phyloP scores from a whole-genome alignment of 768 basidiomycete genomes.

The Mrakia blollopis region DNA sequence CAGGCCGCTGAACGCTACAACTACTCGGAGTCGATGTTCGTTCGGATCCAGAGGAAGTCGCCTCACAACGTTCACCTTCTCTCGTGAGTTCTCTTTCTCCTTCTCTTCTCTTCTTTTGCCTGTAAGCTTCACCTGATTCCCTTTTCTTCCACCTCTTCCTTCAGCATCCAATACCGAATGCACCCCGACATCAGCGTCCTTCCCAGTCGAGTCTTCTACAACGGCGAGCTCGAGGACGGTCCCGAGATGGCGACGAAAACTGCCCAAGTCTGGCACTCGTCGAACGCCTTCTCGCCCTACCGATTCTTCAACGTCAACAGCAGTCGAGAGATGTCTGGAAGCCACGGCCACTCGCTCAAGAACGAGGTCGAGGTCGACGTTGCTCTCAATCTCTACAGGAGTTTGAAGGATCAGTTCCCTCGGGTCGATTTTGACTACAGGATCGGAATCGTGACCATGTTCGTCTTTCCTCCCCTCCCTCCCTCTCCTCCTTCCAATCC shows the following conservation, averaged over 20 bases:
- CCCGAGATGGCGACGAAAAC: constrained; percentile 83
- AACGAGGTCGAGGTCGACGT: constrained; percentile 69
- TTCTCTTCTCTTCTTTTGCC: neutral
- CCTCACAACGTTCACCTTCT: constrained; percentile 84
- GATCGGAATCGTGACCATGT: constrained; percentile 77
- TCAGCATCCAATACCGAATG: constrained; percentile 98
- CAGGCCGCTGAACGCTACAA: constrained; percentile 57
- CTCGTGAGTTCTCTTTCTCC: constrained; percentile 54
- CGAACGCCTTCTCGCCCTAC: constrained; percentile 74
- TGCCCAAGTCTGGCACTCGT: constrained; percentile 73
- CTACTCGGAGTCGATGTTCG: constrained; percentile 84
- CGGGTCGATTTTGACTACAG: constrained; percentile 54
- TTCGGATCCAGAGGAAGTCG: constrained; percentile 72
- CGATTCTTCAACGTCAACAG: constrained; percentile 75
- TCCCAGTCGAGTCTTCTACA: constrained; percentile 84
- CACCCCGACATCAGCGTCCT: constrained; percentile 89
- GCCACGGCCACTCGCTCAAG: constrained; percentile 62
- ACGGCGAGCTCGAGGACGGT: constrained; percentile 72
- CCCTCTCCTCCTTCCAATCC: neutral
- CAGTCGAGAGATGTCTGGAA: constrained; percentile 60
- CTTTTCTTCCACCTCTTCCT: neutral
- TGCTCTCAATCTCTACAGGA: constrained; percentile 69
- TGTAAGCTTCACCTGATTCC: neutral
- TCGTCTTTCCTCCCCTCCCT: neutral
- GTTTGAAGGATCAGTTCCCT: constrained; percentile 60